These are phyloP conservation scores for Claviceps arundinis DNA, from an alignment of 2,329 filamentous ascomycete genomes.

Conservation along the genomic window DNA sequence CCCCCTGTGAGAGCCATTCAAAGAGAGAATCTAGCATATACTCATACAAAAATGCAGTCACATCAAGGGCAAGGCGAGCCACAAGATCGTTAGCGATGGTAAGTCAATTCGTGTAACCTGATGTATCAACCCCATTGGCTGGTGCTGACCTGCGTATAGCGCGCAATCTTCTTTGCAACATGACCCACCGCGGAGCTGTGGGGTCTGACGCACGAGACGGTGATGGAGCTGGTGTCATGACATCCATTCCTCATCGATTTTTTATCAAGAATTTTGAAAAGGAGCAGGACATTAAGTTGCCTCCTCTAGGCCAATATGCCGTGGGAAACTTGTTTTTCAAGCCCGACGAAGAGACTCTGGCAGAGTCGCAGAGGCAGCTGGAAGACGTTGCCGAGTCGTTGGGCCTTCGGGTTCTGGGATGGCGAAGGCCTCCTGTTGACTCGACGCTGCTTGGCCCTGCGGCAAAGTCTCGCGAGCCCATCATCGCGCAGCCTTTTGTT, in stretches of 20 bases:
- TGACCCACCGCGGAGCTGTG: constrained; percentile 98
- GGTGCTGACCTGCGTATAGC: constrained; percentile 1
- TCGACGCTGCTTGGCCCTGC: constrained; percentile 86
- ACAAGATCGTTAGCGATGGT: constrained; percentile 99
- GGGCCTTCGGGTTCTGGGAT: constrained; percentile 82
- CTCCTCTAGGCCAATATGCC: constrained; percentile 83
- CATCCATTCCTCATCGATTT: constrained; percentile 94
- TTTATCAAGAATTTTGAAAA: constrained; percentile 97
- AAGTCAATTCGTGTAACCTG: constrained; percentile 21
- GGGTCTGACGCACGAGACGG: constrained; percentile 96
- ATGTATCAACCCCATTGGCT: background rate
- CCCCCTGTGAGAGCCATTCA: background rate
- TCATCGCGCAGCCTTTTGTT: constrained; percentile 90
- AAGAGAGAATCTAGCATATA: background rate
- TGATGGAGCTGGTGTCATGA: constrained; percentile 98
- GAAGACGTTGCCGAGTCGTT: constrained; percentile 84
- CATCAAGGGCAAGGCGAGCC: constrained; percentile 92
- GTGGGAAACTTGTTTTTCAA: constrained; percentile 98
- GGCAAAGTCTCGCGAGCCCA: constrained; percentile 84
- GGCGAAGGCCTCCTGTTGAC: constrained; percentile 91
- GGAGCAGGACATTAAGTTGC: constrained; percentile 77
- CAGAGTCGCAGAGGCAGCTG: constrained; percentile 83
- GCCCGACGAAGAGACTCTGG: constrained; percentile 78
- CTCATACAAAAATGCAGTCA: constrained; percentile 42
- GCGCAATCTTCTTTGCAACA: constrained; percentile 85